These are phyloP conservation scores for Apiospora rasikravindrae DNA, from an alignment of 2,329 filamentous ascomycete genomes.

Conservation along the genomic window DNA sequence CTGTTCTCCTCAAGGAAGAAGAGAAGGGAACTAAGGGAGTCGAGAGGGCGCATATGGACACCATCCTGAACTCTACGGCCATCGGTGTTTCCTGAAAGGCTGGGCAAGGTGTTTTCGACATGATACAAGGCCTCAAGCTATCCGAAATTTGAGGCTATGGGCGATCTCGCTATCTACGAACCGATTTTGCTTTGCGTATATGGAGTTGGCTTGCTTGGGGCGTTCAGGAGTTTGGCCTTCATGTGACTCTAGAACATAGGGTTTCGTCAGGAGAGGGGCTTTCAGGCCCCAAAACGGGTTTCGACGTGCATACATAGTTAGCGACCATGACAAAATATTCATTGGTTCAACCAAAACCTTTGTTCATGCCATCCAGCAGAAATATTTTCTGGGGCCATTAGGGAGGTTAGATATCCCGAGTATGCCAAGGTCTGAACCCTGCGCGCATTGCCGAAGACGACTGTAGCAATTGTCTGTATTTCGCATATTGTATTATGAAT, in stretches of 20 bases:
- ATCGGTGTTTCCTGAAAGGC: conserved; percentile 34
- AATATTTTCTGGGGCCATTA: not conserved
- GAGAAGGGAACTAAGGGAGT: conserved; percentile 56
- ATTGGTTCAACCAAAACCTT: not conserved
- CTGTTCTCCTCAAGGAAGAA: conserved; percentile 78
- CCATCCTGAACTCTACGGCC: conserved; percentile 59
- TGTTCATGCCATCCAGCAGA: not conserved
- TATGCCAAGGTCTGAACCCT: not conserved
- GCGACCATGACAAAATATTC: not conserved
- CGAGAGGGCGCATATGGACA: conserved; percentile 78
- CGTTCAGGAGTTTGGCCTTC: conserved; percentile 11
- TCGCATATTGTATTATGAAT: too few relatives aligned
- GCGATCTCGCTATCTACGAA: not conserved
- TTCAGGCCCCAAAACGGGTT: not conserved
- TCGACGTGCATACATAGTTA: not conserved
- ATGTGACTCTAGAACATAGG: not conserved
- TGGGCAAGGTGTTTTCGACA: not conserved
- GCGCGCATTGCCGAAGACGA: not conserved
- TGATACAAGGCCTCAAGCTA: not conserved
- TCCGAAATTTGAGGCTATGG: not conserved
- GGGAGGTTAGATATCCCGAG: not conserved
- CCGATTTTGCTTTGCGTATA: not conserved
- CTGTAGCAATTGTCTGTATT: not conserved
- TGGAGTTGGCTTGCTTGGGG: not conserved
- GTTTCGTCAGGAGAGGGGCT: not conserved